phyloP scores from a whole-genome alignment of 176 grass and related monocot species.

The Aechmea fasciata region DNA sequence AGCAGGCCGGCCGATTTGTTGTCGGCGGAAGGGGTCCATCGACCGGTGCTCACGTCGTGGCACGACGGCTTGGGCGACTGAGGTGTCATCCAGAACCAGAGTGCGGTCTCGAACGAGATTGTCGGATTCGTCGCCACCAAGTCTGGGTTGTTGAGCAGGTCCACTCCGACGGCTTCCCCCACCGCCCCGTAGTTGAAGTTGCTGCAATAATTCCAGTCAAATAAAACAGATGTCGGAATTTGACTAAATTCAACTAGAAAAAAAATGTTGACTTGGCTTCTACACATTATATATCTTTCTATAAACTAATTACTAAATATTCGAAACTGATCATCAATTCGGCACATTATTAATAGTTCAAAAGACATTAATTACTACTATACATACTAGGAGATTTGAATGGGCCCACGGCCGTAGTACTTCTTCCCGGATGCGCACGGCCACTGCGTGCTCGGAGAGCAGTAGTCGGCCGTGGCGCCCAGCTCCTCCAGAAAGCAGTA shows the following conservation, averaged over 20 bases:
- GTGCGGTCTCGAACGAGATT: slow-evolving; percentile 45
- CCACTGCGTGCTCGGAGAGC: slow-evolving; percentile 13
- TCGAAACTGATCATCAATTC: too few species aligned
- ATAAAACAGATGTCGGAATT: not conserved
- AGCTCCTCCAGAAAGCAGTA: slow-evolving; percentile 37
- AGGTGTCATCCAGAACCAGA: slow-evolving; percentile 57
- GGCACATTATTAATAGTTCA: too few species aligned
- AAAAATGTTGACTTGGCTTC: not conserved
- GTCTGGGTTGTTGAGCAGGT: slow-evolving; percentile 47
- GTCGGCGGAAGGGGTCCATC: slow-evolving; percentile 21
- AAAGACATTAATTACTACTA: not conserved
- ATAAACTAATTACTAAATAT: not conserved
- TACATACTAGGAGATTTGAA: slow-evolving; percentile 42
- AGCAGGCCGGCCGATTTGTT: slow-evolving; percentile 15
- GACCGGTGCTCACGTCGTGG: slow-evolving; percentile 41
- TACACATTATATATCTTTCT: not conserved
- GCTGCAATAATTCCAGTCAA: slow-evolving; percentile 5
- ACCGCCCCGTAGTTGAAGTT: slow-evolving; percentile 60
- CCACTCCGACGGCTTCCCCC: slow-evolving; percentile 23
- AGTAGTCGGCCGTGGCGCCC: slow-evolving; percentile 12
- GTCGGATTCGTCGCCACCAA: slow-evolving; percentile 29
- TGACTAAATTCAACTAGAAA: not conserved
- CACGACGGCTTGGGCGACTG: slow-evolving; percentile 43
- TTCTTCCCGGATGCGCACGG: slow-evolving; percentile 25
- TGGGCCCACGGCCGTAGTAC: slow-evolving; percentile 46